Conservation (phyloP, 2,329 filamentous ascomycete genomes). For the Shiraia bambusicola region DNA sequence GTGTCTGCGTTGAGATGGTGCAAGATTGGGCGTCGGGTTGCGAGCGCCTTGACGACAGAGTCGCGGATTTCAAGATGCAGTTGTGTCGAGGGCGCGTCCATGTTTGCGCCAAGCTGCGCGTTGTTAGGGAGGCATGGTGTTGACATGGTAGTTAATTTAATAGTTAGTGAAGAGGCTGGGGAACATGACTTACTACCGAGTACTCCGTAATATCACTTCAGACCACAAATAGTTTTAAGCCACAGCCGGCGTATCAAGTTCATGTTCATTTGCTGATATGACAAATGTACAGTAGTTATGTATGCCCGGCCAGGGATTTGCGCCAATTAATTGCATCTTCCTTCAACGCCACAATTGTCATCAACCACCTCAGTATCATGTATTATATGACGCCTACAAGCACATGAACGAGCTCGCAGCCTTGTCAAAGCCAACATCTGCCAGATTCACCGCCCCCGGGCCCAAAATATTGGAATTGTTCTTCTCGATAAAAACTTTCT, state of each 20-base stretch:
- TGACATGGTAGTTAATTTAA: background rate
- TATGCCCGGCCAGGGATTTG: too few relatives aligned
- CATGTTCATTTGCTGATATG: too few relatives aligned
- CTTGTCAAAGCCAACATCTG: slow-evolving; percentile 20
- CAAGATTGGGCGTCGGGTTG: slow-evolving; percentile 55
- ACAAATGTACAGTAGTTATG: too few relatives aligned
- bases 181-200: too few relatives aligned
- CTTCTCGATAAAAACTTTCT: slow-evolving; percentile 17
- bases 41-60: slow-evolving; percentile 43
- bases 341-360: background rate
- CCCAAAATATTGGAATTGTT: slow-evolving; percentile 22
- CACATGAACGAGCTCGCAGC: slow-evolving; percentile 6
- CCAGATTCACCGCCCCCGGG: slow-evolving; percentile 22
- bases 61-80: slow-evolving; percentile 48
- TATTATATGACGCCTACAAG: background rate
- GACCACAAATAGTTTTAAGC: too few relatives aligned
- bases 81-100: slow-evolving; percentile 43
- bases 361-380: background rate
- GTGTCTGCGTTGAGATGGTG: slow-evolving; percentile 69
- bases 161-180: slow-evolving; percentile 7
- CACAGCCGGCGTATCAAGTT: too few relatives aligned
- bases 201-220: too few relatives aligned
- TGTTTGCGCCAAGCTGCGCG: slow-evolving; percentile 17
- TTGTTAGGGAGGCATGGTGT: slow-evolving; percentile 25
- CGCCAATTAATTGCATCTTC: too few relatives aligned